Percentiles rank a stretch among this genome's conserved stretches.
Conservation (phyloP, 345 rosid genomes). For the Adansonia digitata region DNA sequence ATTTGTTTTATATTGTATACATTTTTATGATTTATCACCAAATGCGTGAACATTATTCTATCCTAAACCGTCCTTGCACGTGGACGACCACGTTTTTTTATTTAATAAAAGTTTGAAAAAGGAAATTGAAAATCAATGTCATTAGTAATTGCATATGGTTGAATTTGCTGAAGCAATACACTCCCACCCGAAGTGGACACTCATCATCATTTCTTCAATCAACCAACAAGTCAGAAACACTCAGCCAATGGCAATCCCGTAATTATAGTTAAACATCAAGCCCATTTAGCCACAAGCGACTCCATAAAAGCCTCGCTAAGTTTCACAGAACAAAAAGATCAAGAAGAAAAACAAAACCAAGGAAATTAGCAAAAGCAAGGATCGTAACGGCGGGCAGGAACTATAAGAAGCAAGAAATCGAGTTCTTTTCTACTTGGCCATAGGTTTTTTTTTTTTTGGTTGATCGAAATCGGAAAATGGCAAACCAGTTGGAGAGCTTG, state of each 20-base stretch:
- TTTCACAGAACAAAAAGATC: not conserved
- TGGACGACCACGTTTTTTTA: not conserved
- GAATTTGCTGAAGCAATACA: not conserved
- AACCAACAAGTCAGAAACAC: not conserved
- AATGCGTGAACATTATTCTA: not conserved
- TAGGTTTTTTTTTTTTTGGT: not conserved
- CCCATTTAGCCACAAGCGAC: not conserved
- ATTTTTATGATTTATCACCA: not conserved
- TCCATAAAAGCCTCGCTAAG: conserved; percentile 9
- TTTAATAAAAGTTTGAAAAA: not conserved
- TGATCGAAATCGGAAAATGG: conserved; percentile 33
- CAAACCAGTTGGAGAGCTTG: conserved; percentile 64
- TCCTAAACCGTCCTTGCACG: not conserved
- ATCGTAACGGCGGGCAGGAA: too few relatives aligned
- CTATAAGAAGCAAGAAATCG: not conserved
- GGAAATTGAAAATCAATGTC: not conserved
- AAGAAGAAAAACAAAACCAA: not conserved
- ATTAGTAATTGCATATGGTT: not conserved
- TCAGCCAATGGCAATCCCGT: conserved; percentile 22
- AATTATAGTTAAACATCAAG: conserved; percentile 16
- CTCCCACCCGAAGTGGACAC: not conserved
- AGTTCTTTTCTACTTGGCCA: not conserved
- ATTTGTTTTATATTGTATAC: not conserved
- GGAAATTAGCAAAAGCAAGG: not conserved
- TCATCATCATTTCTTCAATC: not conserved